A percentile compares a stretch with the other conserved stretches of the same genome.
Conservation (phyloP, 2,329 filamentous ascomycete species). For the Aspergillus vadensis region DNA sequence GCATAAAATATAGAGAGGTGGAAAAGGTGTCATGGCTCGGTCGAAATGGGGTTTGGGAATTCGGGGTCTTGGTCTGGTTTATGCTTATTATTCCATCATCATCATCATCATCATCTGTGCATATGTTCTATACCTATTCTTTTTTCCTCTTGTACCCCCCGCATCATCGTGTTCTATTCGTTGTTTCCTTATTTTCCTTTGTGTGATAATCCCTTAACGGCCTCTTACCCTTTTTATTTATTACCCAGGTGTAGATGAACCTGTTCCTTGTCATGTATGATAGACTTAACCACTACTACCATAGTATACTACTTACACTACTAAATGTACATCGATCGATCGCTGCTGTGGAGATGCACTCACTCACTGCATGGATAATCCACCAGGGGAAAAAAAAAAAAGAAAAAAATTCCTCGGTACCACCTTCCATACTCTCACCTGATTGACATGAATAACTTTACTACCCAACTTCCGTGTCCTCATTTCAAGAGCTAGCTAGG, state of each 20-base stretch:
- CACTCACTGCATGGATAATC: too few species aligned
- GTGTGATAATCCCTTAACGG: neutral
- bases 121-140: conserved; percentile 9
- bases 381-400: too few species aligned
- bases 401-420: too few species aligned
- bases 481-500: too few species aligned
- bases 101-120: conserved; percentile 6
- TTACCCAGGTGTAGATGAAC: conserved; percentile 14
- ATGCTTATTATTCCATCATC: conserved; percentile 1
- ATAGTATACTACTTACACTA: neutral
- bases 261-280: conserved; percentile 13
- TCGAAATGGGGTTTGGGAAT: conserved; percentile 23
- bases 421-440: too few species aligned
- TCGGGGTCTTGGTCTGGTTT: conserved; percentile 19
- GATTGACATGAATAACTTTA: too few species aligned
- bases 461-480: too few species aligned
- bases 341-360: too few species aligned
- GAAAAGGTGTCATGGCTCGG: conserved; percentile 25
- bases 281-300: conserved; percentile 7
- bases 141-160: neutral
- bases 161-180: neutral
- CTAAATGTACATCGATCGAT: neutral
- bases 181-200: conserved; percentile 5
- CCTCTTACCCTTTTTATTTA: neutral
- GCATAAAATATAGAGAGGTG: conserved; percentile 28